Percentiles rank a stretch among this genome's conserved stretches.
These are phyloP conservation scores for Cystobasidium slooffiae DNA, from an alignment of 1,284 basidiomycete species.

Conservation along the genomic window DNA sequence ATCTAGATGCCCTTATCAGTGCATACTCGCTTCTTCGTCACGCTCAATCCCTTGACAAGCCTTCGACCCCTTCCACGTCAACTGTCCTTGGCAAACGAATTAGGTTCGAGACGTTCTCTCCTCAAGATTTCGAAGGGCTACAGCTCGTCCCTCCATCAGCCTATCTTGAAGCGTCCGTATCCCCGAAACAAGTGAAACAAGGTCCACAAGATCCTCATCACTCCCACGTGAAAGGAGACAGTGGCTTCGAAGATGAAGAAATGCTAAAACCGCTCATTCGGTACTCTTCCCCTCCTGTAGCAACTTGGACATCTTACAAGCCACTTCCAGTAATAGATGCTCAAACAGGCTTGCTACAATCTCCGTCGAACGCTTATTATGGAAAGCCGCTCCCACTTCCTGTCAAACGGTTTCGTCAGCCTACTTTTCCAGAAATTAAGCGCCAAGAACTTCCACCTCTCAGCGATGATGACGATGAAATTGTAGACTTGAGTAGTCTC, in stretches of 20 bases:
- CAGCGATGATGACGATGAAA: slow-evolving; percentile 5
- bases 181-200: background rate
- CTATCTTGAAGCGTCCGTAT: background rate
- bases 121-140: slow-evolving; percentile 5
- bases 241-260: background rate
- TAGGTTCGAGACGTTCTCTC: background rate
- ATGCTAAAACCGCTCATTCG: background rate
- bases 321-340: background rate
- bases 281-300: too few species aligned
- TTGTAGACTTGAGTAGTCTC: too few species aligned
- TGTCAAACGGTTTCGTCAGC: background rate
- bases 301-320: background rate
- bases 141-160: background rate
- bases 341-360: too few species aligned
- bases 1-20: too few species aligned
- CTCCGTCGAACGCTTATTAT: background rate
- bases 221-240: too few species aligned
- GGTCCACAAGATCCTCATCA: background rate
- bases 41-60: too few species aligned
- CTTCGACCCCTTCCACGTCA: too few species aligned
- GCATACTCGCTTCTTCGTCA: too few species aligned
- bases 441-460: background rate
- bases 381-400: background rate
- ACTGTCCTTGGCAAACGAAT: too few species aligned
- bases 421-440: background rate